phyloP scores from a whole-genome alignment of 169 alveolate species.

The Eimeria sp. region DNA sequence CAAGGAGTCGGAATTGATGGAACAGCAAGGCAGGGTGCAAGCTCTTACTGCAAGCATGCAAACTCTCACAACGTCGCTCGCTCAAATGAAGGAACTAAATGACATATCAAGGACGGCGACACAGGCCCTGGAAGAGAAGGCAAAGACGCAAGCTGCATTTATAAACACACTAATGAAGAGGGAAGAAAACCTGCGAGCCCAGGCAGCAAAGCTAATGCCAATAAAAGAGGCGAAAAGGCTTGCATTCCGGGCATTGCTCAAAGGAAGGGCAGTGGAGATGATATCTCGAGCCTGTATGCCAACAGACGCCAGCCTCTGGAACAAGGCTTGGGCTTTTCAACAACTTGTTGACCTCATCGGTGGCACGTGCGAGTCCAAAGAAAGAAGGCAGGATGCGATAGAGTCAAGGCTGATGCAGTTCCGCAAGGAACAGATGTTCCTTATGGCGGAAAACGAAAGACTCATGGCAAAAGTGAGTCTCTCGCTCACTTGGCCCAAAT shows the following conservation, averaged over 20 bases:
- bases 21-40: conserved; percentile 75
- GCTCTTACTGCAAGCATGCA: conserved; percentile 78
- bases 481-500: neutral
- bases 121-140: conserved; percentile 80
- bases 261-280: conserved; percentile 82
- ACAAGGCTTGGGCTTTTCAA: conserved; percentile 82
- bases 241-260: conserved; percentile 83
- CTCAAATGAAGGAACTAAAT: conserved; percentile 78
- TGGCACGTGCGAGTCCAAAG: conserved; percentile 49
- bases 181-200: conserved; percentile 53
- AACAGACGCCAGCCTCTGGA: conserved; percentile 38
- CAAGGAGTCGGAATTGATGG: conserved; percentile 46
- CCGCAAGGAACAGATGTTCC: conserved; percentile 82
- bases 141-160: conserved; percentile 72
- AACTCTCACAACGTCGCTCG: conserved; percentile 75
- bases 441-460: conserved; percentile 81
- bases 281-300: conserved; percentile 36
- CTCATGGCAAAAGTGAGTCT: conserved; percentile 77
- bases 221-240: conserved; percentile 79
- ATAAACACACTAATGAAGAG: conserved; percentile 25
- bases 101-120: conserved; percentile 82
- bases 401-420: conserved; percentile 82
- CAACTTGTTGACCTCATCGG: conserved; percentile 73
- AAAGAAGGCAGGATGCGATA: conserved; percentile 53
- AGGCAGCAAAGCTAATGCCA: conserved; percentile 74